A percentile compares a stretch with the other conserved stretches of the same genome.
Evolutionary conservation across 176 grass and related monocot species (phyloP).

Genomic region (Urochloa ruziziensis): DNA sequence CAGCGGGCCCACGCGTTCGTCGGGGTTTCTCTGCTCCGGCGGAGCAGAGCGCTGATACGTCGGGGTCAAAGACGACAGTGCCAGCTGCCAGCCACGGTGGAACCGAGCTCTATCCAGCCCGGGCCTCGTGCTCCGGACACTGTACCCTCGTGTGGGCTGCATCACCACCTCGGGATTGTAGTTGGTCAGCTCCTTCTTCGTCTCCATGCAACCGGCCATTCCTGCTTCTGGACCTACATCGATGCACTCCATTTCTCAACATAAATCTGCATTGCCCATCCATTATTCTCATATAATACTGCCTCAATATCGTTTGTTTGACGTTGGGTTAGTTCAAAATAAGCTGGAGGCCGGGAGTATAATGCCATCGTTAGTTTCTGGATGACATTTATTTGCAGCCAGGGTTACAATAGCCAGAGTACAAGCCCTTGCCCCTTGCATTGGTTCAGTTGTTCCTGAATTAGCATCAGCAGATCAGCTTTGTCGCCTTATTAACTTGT

Average conservation of each 20-base stretch:
- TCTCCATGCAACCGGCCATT: background rate
- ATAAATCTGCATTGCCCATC: no score
- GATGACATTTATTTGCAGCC: no score
- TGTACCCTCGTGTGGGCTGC: background rate
- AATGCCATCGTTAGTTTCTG: no score
- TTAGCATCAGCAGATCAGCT: background rate
- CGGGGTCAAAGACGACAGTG: slow-evolving; percentile 10
- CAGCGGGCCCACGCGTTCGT: slow-evolving; percentile 1
- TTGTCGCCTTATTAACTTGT: no score
- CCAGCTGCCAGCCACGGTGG: background rate
- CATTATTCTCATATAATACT: no score
- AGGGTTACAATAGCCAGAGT: no score
- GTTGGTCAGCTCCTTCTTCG: background rate
- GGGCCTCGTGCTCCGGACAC: background rate
- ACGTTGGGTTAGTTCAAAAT: no score
- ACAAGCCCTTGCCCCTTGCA: no score
- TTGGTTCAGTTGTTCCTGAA: no score
- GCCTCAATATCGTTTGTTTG: no score
- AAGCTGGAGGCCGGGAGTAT: no score
- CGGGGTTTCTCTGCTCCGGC: background rate
- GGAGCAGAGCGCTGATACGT: background rate
- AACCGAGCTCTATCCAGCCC: background rate
- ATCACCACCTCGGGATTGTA: no score
- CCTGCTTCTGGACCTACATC: background rate
- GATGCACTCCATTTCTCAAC: background rate